Evolutionary conservation across 2,329 filamentous ascomycete species (phyloP), one percentile per base, ranked within the genome.

Genomic region (Lasiodiplodia citricola): DNA sequence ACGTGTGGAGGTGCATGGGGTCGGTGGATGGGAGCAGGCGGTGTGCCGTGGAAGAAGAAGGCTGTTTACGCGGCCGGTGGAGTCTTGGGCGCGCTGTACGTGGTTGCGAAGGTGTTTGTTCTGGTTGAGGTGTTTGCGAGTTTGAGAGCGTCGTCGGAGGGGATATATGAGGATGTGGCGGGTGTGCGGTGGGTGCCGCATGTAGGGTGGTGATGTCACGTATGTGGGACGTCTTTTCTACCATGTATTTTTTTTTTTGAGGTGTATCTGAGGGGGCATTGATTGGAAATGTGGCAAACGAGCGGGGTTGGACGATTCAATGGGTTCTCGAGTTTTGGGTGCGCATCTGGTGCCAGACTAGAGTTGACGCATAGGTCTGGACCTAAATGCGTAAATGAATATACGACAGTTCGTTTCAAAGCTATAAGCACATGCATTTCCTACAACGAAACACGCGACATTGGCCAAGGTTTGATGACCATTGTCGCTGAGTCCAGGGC

Each of bases 161-260:
- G 57, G 41, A 69, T 51, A 28, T 69, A 65, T 31, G 38, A 52
- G 7, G 57, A 37, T 44, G 56, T 64, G 11, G 50, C 25, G 16
- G 67, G 69, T 47, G 63, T 50, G 51, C 35, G 23, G 3, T 66
- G 60, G 23, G 55, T 70, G 23, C 66, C 66, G 50, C 69, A 70
- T 68, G 31, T 56, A n/a, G 68, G 68, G 14, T 69, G 57, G 38
- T 60, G 56, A 28, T 44, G n/a, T 35, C 31, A 35, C 8, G 31
- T 35, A 35, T 35, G 31, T 2, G 31, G 31, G 31, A 35, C 44
- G 44, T 21, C 4, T 21, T 21, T 47, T 8, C 41, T 47, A 4
- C 10, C 21, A 21, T 47, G 38, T 41, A 16, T 47, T n/a, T n/a
- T 28, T 28, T 28, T 28, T 28, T 28, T 28, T 28, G 28, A 6